Evolutionary conservation across 2,329 filamentous ascomycete species (phyloP).

Genomic region (Paraconiothyrium sp.): DNA sequence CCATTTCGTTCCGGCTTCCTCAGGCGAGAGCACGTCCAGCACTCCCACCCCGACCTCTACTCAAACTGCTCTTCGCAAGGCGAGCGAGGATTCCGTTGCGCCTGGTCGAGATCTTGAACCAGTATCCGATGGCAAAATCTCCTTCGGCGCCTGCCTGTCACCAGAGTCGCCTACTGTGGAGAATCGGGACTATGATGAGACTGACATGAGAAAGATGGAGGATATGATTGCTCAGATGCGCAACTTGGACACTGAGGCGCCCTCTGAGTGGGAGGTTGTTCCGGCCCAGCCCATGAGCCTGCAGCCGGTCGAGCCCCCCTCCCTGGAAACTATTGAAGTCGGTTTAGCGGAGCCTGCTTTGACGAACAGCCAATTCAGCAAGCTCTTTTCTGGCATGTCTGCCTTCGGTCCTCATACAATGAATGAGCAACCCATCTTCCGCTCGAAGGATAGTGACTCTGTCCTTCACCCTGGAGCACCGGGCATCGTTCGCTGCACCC

Average conservation of each 20-base stretch:
- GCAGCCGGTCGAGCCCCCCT: background rate
- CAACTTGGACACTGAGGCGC: background rate
- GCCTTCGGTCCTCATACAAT: background rate
- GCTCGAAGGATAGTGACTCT: background rate
- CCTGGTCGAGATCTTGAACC: background rate
- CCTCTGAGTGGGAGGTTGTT: constrained; percentile 1
- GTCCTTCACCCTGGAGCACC: background rate
- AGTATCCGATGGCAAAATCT: background rate
- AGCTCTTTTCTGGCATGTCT: background rate
- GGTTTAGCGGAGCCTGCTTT: background rate
- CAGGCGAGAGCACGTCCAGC: background rate
- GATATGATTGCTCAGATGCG: constrained; percentile 8
- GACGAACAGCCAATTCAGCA: background rate
- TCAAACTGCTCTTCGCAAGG: background rate
- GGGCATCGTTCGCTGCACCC: background rate
- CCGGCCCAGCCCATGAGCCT: background rate
- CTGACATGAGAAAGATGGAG: constrained; percentile 6
- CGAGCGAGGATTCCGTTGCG: background rate
- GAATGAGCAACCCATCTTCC: background rate
- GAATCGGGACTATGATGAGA: constrained; percentile 6
- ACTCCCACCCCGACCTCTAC: background rate
- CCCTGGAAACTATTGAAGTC: background rate
- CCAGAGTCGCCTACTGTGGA: background rate
- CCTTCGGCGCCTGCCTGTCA: background rate
- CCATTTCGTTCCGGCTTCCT: background rate